Base-by-base conservation (phyloP, 257 asterid species). In the Petrea volubilis region DNA sequence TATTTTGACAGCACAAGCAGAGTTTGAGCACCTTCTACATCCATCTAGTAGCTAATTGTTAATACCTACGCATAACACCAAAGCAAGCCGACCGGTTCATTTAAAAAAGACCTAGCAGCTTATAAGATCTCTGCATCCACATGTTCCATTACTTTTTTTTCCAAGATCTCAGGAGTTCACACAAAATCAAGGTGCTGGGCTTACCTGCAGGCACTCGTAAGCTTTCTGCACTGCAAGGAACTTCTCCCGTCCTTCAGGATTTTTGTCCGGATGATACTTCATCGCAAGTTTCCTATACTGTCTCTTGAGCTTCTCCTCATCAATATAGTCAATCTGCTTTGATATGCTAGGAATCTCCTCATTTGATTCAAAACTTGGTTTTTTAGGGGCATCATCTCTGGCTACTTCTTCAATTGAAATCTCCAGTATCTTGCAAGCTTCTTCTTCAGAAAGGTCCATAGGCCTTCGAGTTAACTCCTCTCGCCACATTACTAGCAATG, bases 371-470 rank as follows among this genome's bases (percentile, higher is more conserved):
- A 74, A 49, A 66, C 72, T 66, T 62, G 79, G 75, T 73, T 71
- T 74, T 81, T 79, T 83, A 53, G 96, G 89, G 74, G 91, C 87
- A 66, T 88, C 96, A 72, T 91, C 98, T 77, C 93, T 88, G 68
- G 92, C 80, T 72, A 95, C 97, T 73, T 95, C 99, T 57, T 95
- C 96, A 72, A 90, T 78, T 52, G 98, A 86, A 53, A 95, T 92
- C 83, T 95, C 99, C 74, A 95, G 81, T 81, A 90, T 87, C 82
- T 84, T 92, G 82, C 97, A 92, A 64, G 99, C 99, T 84, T 87
- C 96, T 84, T 87, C 98, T 87, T 95, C 99, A 64, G 99, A 95
- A 74, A 95, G 96, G 84, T 95, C 98, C 99, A 95, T 95, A 28
- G 98, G 99, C 75, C 93, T 95, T 76, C 99, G 90, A 23, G 97